Percentiles rank a stretch among this genome's conserved stretches.
Evolutionary conservation across 257 asterid species (phyloP).

Genomic region (Primulina eburnea): DNA sequence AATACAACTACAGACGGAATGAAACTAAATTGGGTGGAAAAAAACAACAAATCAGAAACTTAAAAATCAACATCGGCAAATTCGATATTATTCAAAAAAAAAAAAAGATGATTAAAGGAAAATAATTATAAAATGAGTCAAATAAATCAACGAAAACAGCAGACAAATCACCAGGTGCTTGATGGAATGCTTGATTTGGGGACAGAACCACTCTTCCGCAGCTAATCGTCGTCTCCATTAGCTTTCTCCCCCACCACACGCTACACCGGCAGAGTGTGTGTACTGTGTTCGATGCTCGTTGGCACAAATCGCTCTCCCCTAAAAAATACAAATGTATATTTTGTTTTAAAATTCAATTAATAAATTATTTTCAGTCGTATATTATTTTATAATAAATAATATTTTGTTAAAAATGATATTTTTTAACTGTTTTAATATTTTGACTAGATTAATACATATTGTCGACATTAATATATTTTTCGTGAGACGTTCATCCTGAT

Average conservation of each 20-base stretch:
- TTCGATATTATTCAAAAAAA: neutral
- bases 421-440: too few species aligned
- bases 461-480: too few species aligned
- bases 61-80: neutral
- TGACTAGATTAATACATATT: too few species aligned
- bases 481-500: too few species aligned
- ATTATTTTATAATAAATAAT: too few species aligned
- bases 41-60: neutral
- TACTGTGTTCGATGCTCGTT: neutral
- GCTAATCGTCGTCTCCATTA: conserved; percentile 65
- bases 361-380: neutral
- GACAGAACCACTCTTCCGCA: conserved; percentile 62
- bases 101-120: neutral
- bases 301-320: neutral
- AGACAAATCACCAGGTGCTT: conserved; percentile 44
- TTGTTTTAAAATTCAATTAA: too few species aligned
- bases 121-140: neutral
- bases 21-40: neutral
- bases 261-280: conserved; percentile 18
- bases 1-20: neutral
- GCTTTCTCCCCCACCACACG: conserved; percentile 28
- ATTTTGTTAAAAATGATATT: too few species aligned
- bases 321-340: too few species aligned
- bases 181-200: conserved; percentile 49
- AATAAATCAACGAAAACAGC: conserved; percentile 6